Conservation (phyloP, 192 early-diverging fungal genomes). For the Umbelopsis ramanniana region DNA sequence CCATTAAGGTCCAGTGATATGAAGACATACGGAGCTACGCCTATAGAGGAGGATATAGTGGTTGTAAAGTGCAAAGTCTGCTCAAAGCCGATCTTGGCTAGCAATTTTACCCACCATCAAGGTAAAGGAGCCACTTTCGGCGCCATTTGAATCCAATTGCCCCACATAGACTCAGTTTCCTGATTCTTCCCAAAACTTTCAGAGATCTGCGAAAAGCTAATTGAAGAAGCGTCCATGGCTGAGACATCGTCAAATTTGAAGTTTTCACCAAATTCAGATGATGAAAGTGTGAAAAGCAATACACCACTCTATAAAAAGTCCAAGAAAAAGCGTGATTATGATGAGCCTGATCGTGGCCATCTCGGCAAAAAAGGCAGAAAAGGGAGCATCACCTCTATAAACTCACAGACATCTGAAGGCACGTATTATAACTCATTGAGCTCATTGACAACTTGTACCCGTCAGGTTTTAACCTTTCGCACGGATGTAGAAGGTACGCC, state of each 20-base stretch:
- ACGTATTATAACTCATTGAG: not conserved
- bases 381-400: slow-evolving; percentile 1
- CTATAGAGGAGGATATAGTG: slow-evolving; percentile 65
- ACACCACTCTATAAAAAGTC: slow-evolving; percentile 24
- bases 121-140: slow-evolving; percentile 44
- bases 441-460: not conserved
- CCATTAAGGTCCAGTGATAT: slow-evolving; percentile 48
- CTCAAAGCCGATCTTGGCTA: slow-evolving; percentile 64
- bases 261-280: slow-evolving; percentile 10
- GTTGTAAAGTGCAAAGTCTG: slow-evolving; percentile 72
- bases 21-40: slow-evolving; percentile 57
- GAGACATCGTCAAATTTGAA: slow-evolving; percentile 8
- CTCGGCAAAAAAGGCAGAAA: slow-evolving; percentile 18
- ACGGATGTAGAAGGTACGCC: slow-evolving; percentile 10
- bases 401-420: slow-evolving; percentile 14
- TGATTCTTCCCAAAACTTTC: slow-evolving; percentile 3
- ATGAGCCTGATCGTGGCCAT: slow-evolving; percentile 29
- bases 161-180: slow-evolving; percentile 28
- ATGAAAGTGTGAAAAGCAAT: slow-evolving; percentile 22
- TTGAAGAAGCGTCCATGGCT: slow-evolving; percentile 18
- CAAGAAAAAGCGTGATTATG: slow-evolving; percentile 21
- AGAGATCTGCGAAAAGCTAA: slow-evolving; percentile 17
- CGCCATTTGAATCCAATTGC: slow-evolving; percentile 3
- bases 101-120: slow-evolving; percentile 63
- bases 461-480: not conserved